These are phyloP conservation scores for Anthracocystis panici-leucophaei DNA, from an alignment of 1,284 basidiomycete species.

Conservation along the genomic window DNA sequence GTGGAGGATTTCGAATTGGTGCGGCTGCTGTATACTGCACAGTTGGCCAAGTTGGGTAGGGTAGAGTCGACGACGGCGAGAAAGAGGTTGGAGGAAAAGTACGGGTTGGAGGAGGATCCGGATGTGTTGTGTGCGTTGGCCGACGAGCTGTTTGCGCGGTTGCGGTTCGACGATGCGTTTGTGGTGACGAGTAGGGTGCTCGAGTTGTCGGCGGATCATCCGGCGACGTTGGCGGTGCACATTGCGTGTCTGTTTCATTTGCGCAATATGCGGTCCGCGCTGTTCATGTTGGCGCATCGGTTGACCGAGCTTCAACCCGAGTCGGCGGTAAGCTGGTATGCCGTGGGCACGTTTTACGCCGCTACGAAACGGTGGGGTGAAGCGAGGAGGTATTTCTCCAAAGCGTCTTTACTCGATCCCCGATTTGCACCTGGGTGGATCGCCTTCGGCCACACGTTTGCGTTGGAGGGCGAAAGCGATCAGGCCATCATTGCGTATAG, in stretches of 20 bases:
- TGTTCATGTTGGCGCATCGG: conserved; percentile 95
- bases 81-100: conserved; percentile 78
- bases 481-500: conserved; percentile 98
- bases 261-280: conserved; percentile 85
- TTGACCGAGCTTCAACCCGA: conserved; percentile 91
- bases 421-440: conserved; percentile 97
- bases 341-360: conserved; percentile 97
- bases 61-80: conserved; percentile 24
- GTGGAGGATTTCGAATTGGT: conserved; percentile 87
- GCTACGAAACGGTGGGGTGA: conserved; percentile 78
- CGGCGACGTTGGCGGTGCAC: conserved; percentile 81
- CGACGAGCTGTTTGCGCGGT: conserved; percentile 86
- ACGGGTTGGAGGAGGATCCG: conserved; percentile 81
- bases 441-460: conserved; percentile 96
- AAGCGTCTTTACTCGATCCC: conserved; percentile 95
- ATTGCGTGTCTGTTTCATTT: conserved; percentile 98
- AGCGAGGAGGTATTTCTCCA: conserved; percentile 73
- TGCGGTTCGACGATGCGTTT: conserved; percentile 94
- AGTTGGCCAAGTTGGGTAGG: conserved; percentile 79
- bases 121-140: conserved; percentile 93
- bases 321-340: conserved; percentile 94
- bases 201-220: conserved; percentile 57
- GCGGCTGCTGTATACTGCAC: conserved; percentile 88
- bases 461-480: conserved; percentile 93
- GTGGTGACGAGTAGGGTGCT: conserved; percentile 76